Conservation (phyloP, 2,329 filamentous ascomycete genomes). For the Fonsecaea erecta region DNA sequence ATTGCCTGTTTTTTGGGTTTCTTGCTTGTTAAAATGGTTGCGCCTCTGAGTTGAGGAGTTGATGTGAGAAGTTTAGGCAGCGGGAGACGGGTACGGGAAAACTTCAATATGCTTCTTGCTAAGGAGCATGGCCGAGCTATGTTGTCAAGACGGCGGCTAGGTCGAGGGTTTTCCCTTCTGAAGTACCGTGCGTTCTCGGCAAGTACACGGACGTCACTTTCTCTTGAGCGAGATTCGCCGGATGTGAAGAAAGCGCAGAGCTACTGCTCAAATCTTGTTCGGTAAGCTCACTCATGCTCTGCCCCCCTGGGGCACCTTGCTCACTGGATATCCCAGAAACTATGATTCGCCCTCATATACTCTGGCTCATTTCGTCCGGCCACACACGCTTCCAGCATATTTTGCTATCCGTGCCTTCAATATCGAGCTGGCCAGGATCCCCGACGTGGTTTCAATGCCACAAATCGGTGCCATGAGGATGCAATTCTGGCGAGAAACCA, state of each 20-base stretch:
- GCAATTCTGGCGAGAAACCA: conserved; percentile 90
- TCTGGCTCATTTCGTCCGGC: conserved; percentile 81
- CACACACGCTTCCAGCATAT: conserved; percentile 76
- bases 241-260: conserved; percentile 60
- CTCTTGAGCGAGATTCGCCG: conserved; percentile 40
- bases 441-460: conserved; percentile 86
- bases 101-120: not conserved
- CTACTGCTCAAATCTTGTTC: conserved; percentile 65
- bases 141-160: conserved; percentile 17
- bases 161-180: conserved; percentile 14
- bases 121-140: not conserved
- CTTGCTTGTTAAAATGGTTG: not conserved
- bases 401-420: conserved; percentile 91
- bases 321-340: conserved; percentile 58
- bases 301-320: not conserved
- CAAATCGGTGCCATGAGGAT: conserved; percentile 86
- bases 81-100: not conserved
- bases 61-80: not conserved
- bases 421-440: conserved; percentile 85
- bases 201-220: conserved; percentile 24
- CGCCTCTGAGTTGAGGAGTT: not conserved
- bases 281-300: conserved; percentile 45
- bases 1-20: not conserved
- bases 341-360: conserved; percentile 89
- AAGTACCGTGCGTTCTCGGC: conserved; percentile 27